Percentiles rank a stretch among this genome's conserved stretches.
Conservation (phyloP, 176 grass and related monocot genomes). For the Areca catechu region DNA sequence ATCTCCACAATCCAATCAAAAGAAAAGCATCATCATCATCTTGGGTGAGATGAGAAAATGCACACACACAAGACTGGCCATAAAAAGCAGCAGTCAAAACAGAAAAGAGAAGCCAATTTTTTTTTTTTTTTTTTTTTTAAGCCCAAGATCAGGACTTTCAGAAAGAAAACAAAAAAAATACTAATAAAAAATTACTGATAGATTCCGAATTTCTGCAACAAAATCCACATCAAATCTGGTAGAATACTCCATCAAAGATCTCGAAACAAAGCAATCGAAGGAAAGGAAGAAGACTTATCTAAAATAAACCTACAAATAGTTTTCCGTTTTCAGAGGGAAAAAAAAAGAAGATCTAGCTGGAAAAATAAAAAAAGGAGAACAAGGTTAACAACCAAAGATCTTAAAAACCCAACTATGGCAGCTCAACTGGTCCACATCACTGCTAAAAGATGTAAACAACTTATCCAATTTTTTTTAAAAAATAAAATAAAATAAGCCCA, state of each 20-base stretch:
- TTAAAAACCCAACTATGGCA: too few species aligned
- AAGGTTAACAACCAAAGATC: too few species aligned
- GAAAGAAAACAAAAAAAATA: conserved; percentile 2
- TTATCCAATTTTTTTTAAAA: too few species aligned
- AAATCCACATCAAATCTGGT: background rate
- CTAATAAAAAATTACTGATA: background rate
- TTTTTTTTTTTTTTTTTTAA: conserved; percentile 1
- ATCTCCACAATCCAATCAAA: background rate
- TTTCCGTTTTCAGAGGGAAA: too few species aligned
- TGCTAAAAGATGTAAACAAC: too few species aligned
- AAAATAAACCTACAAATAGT: too few species aligned
- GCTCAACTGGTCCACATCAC: too few species aligned
- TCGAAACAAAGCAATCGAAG: background rate
- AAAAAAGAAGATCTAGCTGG: too few species aligned
- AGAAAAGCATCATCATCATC: conserved; percentile 3
- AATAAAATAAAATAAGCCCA: too few species aligned
- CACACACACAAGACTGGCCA: background rate
- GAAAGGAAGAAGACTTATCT: too few species aligned
- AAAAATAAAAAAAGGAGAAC: too few species aligned
- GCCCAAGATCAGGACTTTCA: conserved; percentile 1
- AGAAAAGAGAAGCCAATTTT: conserved; percentile 17
- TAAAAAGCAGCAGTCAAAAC: conserved; percentile 29
- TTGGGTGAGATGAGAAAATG: background rate
- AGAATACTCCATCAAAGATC: conserved; percentile 9
- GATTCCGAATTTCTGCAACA: background rate